Conservation (phyloP, 148 eudicot genomes). For the Heliamphora exappendiculata region DNA sequence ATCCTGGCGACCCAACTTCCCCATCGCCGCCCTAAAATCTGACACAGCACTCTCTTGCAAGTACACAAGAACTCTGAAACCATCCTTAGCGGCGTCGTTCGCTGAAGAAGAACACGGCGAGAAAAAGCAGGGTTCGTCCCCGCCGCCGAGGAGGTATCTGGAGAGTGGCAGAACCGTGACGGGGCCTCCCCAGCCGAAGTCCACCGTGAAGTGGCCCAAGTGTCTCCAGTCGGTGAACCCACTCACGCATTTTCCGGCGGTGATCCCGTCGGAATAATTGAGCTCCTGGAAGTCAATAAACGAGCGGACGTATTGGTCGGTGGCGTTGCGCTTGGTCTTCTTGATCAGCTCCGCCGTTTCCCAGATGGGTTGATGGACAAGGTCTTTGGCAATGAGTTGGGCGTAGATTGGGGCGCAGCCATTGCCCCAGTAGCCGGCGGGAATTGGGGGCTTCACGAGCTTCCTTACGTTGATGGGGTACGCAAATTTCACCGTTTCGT, state of each 20-base stretch:
- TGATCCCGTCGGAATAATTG: conserved; percentile 40
- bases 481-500: conserved; percentile 51
- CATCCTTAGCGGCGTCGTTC: conserved; percentile 24
- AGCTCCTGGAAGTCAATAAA: conserved; percentile 60
- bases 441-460: conserved; percentile 45
- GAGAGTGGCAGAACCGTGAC: conserved; percentile 61
- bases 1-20: conserved; percentile 20
- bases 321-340: conserved; percentile 46
- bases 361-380: conserved; percentile 49
- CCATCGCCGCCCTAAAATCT: conserved; percentile 48
- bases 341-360: conserved; percentile 48
- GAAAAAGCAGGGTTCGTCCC: conserved; percentile 59
- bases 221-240: conserved; percentile 82
- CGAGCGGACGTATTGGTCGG: conserved; percentile 45
- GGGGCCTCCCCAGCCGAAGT: conserved; percentile 71
- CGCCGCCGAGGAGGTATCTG: conserved; percentile 46
- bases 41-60: conserved; percentile 31
- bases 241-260: conserved; percentile 42
- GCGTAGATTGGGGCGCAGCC: conserved; percentile 50
- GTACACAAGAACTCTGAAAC: conserved; percentile 46
- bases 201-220: conserved; percentile 60
- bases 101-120: conserved; percentile 44
- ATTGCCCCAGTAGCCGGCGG: conserved; percentile 70
- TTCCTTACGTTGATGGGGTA: conserved; percentile 53
- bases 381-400: conserved; percentile 30